Conservation (phyloP, 768 basidiomycete genomes). For the Lentinula boryana region DNA sequence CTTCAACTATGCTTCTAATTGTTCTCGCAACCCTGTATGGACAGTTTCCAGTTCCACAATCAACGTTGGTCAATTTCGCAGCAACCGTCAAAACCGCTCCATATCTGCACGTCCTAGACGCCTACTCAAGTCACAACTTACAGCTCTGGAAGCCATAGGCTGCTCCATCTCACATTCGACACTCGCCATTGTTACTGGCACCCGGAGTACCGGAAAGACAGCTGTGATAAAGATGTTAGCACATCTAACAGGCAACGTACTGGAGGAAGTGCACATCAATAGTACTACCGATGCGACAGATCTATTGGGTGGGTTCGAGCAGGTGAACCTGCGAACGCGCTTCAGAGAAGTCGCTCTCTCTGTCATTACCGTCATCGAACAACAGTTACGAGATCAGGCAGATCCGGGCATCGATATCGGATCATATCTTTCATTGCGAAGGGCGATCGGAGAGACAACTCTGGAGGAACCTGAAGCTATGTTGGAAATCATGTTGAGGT, state of each 20-base stretch:
- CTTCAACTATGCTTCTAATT: constrained; percentile 28
- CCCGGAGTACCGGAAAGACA: constrained; percentile 73
- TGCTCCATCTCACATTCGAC: constrained; percentile 71
- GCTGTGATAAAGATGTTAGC: constrained; percentile 66
- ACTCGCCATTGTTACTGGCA: constrained; percentile 86
- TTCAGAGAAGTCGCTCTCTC: constrained; percentile 32
- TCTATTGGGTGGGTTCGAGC: constrained; percentile 93
- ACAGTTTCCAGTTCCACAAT: constrained; percentile 42
- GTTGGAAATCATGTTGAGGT: not conserved
- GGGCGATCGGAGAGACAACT: not conserved
- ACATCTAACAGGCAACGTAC: constrained; percentile 55
- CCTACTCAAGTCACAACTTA: constrained; percentile 56
- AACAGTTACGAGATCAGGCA: constrained; percentile 26
- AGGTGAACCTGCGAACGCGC: constrained; percentile 57
- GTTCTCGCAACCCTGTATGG: constrained; percentile 24
- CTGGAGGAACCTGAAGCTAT: not conserved
- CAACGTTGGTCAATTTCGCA: constrained; percentile 62
- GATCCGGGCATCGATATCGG: not conserved
- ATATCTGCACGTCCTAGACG: constrained; percentile 36
- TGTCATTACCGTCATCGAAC: constrained; percentile 31
- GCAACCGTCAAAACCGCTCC: constrained; percentile 28
- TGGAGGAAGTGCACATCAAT: constrained; percentile 76
- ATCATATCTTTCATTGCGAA: not conserved
- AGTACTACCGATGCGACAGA: constrained; percentile 90
- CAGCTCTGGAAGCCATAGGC: constrained; percentile 69